Base-by-base conservation (phyloP, 768 basidiomycete species). In the Rhizopogon vesiculosus region DNA sequence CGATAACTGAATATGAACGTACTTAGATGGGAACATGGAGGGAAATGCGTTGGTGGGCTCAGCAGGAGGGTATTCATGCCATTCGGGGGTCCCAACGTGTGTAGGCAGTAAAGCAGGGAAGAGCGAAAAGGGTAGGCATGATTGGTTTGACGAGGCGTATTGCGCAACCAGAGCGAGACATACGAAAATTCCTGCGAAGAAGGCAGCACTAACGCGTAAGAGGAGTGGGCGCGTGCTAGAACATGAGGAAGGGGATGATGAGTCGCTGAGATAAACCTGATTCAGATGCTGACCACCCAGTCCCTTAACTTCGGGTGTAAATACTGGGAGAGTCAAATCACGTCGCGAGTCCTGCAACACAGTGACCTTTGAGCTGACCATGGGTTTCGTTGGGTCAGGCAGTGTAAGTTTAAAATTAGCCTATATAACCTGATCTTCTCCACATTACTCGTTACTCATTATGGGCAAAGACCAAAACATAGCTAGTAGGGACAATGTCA, bases 31-130 rank as follows among this genome's bases (percentile, higher is more conserved):
- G 67, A 91, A 91, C 42, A 85, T 63, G 0, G 83, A 79, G 0
- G 89, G 84, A 57, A 79, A 77, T 1, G 70, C 80, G 61, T 90
- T 91, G 9, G 86, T 89, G 0, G 88, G 86, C 12, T 78, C 76
- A 1, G 81, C 59, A 0, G 88, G 87, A 19, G 89, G 89, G 68
- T 79, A 89, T 19, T 79, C 63, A 67, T 89, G 83, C 19, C 79
- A 75, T 59, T 81, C 78, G 5, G 86, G 85, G 0, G 86, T 85
- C 13, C 88, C 88, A n/a, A 82, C 84, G 60, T 81, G 19, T 9
- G 42, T 45, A 13, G 44, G 42, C 1, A 57, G 31, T 6, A 55
- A 35, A 35, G 39, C 56, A 39, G 43, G 22, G 35, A 56, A 35
- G 33, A 29, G 10, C 15, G 46, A 19, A 42, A 45, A 28, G 15